phyloP scores from a whole-genome alignment of 208 protist genomes.

The Strigomonas culicis region DNA sequence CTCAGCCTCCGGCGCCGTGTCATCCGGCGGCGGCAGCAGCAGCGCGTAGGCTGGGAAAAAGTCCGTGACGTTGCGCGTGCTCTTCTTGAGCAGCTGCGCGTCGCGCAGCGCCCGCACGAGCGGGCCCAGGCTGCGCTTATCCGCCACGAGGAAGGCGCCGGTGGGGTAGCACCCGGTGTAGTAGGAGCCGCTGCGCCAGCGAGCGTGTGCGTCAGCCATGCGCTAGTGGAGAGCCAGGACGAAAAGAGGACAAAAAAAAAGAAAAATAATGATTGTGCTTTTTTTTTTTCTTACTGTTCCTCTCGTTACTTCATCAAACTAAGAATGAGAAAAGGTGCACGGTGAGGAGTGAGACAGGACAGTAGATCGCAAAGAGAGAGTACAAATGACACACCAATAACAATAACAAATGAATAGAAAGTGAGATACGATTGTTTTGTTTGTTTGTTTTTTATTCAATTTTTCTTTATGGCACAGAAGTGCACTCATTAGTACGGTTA shows the following conservation, averaged over 20 bases:
- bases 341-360: too few relatives aligned
- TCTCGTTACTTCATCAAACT: neutral
- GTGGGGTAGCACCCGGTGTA: constrained; percentile 20
- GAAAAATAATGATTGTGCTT: neutral
- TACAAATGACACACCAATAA: neutral
- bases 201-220: neutral
- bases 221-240: neutral
- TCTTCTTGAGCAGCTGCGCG: constrained; percentile 25
- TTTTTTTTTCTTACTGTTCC: neutral
- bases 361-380: too few relatives aligned
- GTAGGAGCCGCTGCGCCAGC: neutral
- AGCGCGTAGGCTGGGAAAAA: constrained; percentile 19
- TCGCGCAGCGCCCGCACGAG: constrained; percentile 29
- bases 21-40: neutral
- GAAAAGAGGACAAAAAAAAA: neutral
- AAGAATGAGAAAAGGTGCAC: neutral
- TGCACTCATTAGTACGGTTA: neutral
- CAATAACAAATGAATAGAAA: neutral
- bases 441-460: constrained; percentile 7
- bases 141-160: constrained; percentile 37
- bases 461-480: neutral
- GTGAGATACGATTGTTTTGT: constrained; percentile 1
- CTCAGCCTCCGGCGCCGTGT: too few relatives aligned
- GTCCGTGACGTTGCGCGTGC: constrained; percentile 35
- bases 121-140: constrained; percentile 18